These are phyloP conservation scores for Ascochyta fabae DNA, from an alignment of 2,329 filamentous ascomycete species.

Conservation along the genomic window DNA sequence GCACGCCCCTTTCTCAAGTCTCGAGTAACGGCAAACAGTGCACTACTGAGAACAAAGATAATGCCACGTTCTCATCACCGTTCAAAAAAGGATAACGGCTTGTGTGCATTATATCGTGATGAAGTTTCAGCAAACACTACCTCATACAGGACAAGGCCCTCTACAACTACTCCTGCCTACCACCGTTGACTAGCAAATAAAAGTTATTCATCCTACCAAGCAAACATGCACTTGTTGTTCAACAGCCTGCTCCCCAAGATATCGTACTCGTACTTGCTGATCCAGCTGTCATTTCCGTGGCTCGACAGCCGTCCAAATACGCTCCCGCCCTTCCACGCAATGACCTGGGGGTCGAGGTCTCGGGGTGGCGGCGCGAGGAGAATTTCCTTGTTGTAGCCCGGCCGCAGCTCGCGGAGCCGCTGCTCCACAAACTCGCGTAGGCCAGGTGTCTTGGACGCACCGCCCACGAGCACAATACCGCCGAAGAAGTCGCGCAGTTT, in stretches of 20 bases:
- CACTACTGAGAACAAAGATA: too few species aligned
- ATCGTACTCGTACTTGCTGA: constrained; percentile 86
- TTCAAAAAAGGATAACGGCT: too few species aligned
- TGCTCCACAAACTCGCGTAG: constrained; percentile 86
- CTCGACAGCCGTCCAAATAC: constrained; percentile 87
- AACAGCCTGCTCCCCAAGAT: constrained; percentile 80
- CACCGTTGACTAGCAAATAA: too few species aligned
- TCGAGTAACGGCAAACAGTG: too few species aligned
- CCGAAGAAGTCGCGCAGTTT: constrained; percentile 81
- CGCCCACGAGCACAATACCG: constrained; percentile 50
- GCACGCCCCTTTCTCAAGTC: too few species aligned
- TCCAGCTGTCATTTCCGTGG: constrained; percentile 91
- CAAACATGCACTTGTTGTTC: constrained; percentile 56
- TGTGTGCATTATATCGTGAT: too few species aligned
- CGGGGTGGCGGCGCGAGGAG: constrained; percentile 75
- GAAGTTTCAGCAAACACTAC: too few species aligned
- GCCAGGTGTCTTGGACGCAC: constrained; percentile 60
- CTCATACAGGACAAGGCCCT: too few species aligned
- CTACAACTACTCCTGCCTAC: too few species aligned
- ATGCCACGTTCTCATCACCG: too few species aligned
- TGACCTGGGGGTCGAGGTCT: constrained; percentile 96
- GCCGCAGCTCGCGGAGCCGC: constrained; percentile 70
- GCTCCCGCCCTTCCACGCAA: constrained; percentile 96
- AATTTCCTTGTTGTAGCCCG: constrained; percentile 69
- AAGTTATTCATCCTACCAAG: constrained; percentile 36